phyloP scores from a whole-genome alignment of 1,139 yeast genomes.

The Saccharomyces hybrid region DNA sequence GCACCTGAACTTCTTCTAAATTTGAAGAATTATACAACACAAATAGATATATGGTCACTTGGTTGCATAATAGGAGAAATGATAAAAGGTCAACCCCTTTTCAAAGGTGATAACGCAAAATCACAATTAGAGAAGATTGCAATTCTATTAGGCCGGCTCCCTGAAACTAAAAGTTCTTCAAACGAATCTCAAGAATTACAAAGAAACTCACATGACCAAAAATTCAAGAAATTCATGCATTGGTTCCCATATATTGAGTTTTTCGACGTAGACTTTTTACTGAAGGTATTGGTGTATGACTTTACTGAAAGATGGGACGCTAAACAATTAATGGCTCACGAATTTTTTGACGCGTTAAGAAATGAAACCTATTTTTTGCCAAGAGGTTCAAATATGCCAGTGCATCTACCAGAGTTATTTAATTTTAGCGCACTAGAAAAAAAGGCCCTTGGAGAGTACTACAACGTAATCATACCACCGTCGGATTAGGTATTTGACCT shows the following conservation, averaged over 20 bases:
- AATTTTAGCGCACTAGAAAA: background rate
- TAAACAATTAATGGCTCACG: background rate
- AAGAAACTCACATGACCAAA: background rate
- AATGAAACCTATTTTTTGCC: background rate
- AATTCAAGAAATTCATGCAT: background rate
- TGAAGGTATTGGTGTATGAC: background rate
- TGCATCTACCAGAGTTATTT: background rate
- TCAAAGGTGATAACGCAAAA: background rate
- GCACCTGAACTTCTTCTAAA: conserved; percentile 80
- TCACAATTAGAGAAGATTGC: background rate
- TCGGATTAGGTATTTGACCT: background rate
- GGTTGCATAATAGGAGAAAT: conserved; percentile 74
- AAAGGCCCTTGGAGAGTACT: background rate
- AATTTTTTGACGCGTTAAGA: background rate
- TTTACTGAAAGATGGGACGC: background rate
- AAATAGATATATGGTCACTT: conserved; percentile 76
- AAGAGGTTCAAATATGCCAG: background rate
- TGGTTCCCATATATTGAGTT: background rate
- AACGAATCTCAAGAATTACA: background rate
- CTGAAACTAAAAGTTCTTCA: background rate
- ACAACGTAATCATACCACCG: background rate
- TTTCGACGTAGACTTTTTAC: background rate
- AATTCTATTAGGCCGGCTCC: background rate
- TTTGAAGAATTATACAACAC: conserved; percentile 64
- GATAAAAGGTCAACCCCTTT: background rate